phyloP scores from a whole-genome alignment of 129 eudicot species.

The Silybum marianum region DNA sequence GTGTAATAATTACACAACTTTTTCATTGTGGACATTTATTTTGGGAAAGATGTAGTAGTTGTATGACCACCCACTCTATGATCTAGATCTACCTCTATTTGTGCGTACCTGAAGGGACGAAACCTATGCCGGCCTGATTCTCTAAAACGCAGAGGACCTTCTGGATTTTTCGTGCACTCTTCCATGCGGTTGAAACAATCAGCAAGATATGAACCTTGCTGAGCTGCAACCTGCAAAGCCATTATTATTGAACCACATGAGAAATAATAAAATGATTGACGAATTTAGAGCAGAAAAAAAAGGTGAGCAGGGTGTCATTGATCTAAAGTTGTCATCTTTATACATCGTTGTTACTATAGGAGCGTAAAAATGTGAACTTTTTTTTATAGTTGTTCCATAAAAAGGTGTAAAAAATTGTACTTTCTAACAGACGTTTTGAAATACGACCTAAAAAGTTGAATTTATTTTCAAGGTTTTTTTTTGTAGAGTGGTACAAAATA shows the following conservation, averaged over 20 bases:
- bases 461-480: no score
- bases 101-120: constrained; percentile 75
- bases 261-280: neutral
- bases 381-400: no score
- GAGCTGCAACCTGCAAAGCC: constrained; percentile 81
- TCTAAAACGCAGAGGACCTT: constrained; percentile 84
- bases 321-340: no score
- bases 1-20: neutral
- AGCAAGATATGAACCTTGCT: constrained; percentile 89
- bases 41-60: neutral
- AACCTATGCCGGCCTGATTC: constrained; percentile 85
- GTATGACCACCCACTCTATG: no score
- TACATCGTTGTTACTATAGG: no score
- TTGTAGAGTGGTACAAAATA: no score
- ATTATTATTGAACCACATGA: constrained; percentile 23
- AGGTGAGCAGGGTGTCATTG: no score
- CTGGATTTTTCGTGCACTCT: constrained; percentile 72
- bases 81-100: no score
- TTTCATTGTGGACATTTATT: neutral
- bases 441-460: no score
- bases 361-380: no score
- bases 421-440: no score
- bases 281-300: neutral
- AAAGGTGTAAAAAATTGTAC: no score
- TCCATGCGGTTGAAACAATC: constrained; percentile 93